Percentiles rank a stretch among this genome's conserved stretches.
Evolutionary conservation across 495 filamentous ascomycete species (phyloP).

Genomic region (Aspergillus bridgeri): DNA sequence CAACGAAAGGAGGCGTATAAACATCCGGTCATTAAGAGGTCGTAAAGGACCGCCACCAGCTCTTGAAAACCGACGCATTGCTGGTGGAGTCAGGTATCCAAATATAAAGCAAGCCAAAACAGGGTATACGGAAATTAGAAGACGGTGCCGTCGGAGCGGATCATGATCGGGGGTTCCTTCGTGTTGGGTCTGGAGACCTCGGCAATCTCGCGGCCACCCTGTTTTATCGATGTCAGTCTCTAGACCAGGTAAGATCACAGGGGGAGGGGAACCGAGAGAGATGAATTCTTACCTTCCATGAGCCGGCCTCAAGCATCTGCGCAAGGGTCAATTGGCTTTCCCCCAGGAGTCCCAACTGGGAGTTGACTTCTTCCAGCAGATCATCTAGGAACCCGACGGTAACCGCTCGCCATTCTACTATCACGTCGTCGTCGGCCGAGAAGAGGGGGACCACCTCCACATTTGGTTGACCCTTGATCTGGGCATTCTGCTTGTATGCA

Average conservation of each 20-base stretch:
- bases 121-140: slow-evolving; percentile 57
- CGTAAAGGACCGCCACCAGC: slow-evolving; percentile 32
- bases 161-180: slow-evolving; percentile 94
- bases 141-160: slow-evolving; percentile 92
- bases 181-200: slow-evolving; percentile 95
- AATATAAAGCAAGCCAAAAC: slow-evolving; percentile 21
- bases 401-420: slow-evolving; percentile 67
- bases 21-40: slow-evolving; percentile 38
- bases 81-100: slow-evolving; percentile 34
- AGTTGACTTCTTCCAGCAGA: slow-evolving; percentile 60
- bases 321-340: slow-evolving; percentile 55
- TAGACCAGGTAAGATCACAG: slow-evolving; percentile 7
- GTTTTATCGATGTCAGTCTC: slow-evolving; percentile 25
- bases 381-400: slow-evolving; percentile 67
- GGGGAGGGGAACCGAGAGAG: too few species aligned
- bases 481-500: slow-evolving; percentile 69
- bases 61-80: slow-evolving; percentile 11
- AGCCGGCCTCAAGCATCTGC: slow-evolving; percentile 68
- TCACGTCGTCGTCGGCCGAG: slow-evolving; percentile 61
- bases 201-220: slow-evolving; percentile 95
- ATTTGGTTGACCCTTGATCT: slow-evolving; percentile 69
- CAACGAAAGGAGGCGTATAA: slow-evolving; percentile 16
- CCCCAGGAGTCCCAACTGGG: slow-evolving; percentile 51
- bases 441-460: slow-evolving; percentile 66
- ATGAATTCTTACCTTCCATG: slow-evolving; percentile 68